Conservation (phyloP, 352 stramenopile species). For the Phytophthora megakarya region DNA sequence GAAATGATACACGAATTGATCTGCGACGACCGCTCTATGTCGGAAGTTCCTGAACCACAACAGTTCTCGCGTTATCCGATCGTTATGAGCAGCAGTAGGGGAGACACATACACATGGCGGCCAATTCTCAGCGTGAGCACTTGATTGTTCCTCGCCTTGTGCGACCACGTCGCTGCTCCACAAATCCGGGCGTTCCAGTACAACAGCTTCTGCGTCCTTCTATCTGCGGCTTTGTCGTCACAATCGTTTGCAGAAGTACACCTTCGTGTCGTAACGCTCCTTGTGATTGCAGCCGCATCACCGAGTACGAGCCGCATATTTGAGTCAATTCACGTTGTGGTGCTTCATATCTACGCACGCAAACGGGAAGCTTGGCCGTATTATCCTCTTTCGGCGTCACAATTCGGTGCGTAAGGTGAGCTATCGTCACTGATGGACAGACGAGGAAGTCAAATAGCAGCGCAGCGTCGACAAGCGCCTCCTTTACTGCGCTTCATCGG, state of each 20-base stretch:
- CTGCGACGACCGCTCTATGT: not conserved
- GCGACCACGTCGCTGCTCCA: slow-evolving; percentile 7
- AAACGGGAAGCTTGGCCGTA: not conserved
- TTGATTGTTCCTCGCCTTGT: slow-evolving; percentile 28
- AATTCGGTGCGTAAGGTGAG: slow-evolving; percentile 9
- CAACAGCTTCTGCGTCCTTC: slow-evolving; percentile 22
- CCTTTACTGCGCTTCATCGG: slow-evolving; percentile 11
- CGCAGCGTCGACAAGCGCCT: not conserved
- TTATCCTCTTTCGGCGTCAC: not conserved
- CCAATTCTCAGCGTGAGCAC: slow-evolving; percentile 17
- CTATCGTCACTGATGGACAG: not conserved
- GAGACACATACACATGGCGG: slow-evolving; percentile 13
- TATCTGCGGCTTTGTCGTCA: not conserved
- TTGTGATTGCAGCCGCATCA: not conserved
- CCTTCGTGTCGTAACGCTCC: slow-evolving; percentile 1
- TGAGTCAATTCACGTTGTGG: not conserved
- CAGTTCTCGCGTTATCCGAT: slow-evolving; percentile 21
- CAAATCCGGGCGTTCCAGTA: slow-evolving; percentile 20
- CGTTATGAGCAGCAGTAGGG: slow-evolving; percentile 23
- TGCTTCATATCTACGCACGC: not conserved
- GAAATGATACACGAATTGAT: slow-evolving; percentile 6
- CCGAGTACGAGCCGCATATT: not conserved
- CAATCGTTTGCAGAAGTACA: not conserved
- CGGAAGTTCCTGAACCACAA: too few species aligned
- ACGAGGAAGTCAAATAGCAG: not conserved